Evolutionary conservation across 331 rosid species (phyloP).

Genomic region (Arachis monticola): DNA sequence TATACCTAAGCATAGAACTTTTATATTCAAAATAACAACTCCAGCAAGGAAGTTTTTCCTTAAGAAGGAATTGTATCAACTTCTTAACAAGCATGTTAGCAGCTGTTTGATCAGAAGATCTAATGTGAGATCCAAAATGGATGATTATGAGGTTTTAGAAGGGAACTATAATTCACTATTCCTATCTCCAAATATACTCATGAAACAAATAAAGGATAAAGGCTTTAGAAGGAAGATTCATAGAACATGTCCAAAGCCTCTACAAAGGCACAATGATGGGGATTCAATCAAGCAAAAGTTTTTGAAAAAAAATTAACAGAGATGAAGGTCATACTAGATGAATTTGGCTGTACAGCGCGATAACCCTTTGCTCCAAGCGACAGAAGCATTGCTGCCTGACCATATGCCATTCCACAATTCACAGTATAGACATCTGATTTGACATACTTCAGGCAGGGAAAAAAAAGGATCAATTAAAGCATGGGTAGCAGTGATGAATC

Average conservation of each 20-base stretch:
- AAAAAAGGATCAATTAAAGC: constrained; percentile 13
- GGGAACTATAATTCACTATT: constrained; percentile 1
- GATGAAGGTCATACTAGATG: constrained; percentile 64
- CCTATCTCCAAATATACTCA: constrained; percentile 11
- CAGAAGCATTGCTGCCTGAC: constrained; percentile 97
- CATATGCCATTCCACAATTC: constrained; percentile 86
- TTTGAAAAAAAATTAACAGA: constrained; percentile 22
- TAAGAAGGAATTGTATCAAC: constrained; percentile 22
- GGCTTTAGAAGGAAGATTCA: neutral
- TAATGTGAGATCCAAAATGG: neutral
- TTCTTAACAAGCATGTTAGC: constrained; percentile 14
- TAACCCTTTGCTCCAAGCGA: constrained; percentile 82
- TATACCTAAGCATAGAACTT: constrained; percentile 18
- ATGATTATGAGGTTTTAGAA: neutral
- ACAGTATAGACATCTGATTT: constrained; percentile 84
- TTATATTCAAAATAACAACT: constrained; percentile 19
- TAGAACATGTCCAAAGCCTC: constrained; percentile 20
- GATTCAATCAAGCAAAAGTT: constrained; percentile 19
- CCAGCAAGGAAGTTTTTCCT: neutral
- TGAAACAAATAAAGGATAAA: neutral
- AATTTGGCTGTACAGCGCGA: constrained; percentile 82
- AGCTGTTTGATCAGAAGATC: constrained; percentile 10
- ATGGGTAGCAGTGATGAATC: constrained; percentile 29
- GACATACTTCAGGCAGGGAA: constrained; percentile 58
- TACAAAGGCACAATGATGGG: neutral